Conservation (phyloP, 495 filamentous ascomycete species). For the Patellaria atrata region DNA sequence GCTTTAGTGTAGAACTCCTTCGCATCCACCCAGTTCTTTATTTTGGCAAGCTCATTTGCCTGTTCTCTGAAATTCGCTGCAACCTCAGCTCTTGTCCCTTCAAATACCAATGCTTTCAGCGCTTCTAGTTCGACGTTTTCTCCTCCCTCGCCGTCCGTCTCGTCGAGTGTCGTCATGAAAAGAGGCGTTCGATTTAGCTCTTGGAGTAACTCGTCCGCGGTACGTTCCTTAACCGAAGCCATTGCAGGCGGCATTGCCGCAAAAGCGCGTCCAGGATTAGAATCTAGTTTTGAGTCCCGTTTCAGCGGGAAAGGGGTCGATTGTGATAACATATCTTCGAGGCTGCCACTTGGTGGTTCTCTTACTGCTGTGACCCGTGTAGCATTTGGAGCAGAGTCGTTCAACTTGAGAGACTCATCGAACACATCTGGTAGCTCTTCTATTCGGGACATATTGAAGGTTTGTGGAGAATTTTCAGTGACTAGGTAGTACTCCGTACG, state of each 20-base stretch:
- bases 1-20: conserved; percentile 85
- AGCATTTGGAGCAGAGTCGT: too few species aligned
- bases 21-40: conserved; percentile 64
- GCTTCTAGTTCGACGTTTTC: conserved; percentile 73
- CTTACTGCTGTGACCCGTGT: too few species aligned
- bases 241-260: conserved; percentile 42
- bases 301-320: too few species aligned
- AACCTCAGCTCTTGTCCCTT: conserved; percentile 75
- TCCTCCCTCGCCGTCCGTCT: conserved; percentile 36
- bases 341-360: too few species aligned
- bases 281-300: too few species aligned
- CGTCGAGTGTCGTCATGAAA: conserved; percentile 88
- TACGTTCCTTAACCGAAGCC: conserved; percentile 44
- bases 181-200: conserved; percentile 73
- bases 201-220: conserved; percentile 52
- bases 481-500: too few species aligned
- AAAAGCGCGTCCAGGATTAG: too few species aligned
- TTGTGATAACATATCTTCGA: too few species aligned
- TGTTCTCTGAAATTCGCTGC: conserved; percentile 67
- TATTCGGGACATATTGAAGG: too few species aligned
- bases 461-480: too few species aligned
- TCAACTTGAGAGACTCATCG: too few species aligned
- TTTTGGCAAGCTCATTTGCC: conserved; percentile 74
- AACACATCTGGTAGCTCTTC: too few species aligned
- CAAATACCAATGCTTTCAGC: conserved; percentile 76